Conservation (phyloP, 495 filamentous ascomycete species). For the Evernia prunastri region DNA sequence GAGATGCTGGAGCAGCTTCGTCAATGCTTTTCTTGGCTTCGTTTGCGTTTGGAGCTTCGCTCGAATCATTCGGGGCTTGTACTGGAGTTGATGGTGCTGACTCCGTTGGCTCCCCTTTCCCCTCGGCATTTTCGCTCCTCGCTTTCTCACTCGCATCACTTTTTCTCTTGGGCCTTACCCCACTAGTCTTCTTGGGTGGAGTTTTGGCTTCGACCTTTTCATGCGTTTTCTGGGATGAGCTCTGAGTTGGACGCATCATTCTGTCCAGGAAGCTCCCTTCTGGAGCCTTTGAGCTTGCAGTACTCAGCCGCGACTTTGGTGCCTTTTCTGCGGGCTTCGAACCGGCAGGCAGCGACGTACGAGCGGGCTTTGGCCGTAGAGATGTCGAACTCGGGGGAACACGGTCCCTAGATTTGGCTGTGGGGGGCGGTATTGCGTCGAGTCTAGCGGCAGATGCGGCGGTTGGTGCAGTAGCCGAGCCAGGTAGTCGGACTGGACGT, state of each 20-base stretch:
- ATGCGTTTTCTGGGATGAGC: conserved; percentile 67
- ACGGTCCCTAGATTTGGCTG: conserved; percentile 1
- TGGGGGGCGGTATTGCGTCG: conserved; percentile 32
- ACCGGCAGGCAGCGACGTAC: conserved; percentile 36
- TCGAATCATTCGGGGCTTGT: conserved; percentile 14
- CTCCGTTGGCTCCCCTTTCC: conserved; percentile 14
- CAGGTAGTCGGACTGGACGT: conserved; percentile 52
- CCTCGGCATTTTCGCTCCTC: conserved; percentile 19
- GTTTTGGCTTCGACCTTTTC: conserved; percentile 56
- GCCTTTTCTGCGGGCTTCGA: conserved; percentile 35
- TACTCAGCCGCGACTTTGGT: conserved; percentile 37
- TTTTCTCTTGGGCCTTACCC: conserved; percentile 20
- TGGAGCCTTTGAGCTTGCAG: conserved; percentile 39
- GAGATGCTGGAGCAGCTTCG: not conserved
- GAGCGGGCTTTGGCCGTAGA: conserved; percentile 37
- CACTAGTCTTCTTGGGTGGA: conserved; percentile 30
- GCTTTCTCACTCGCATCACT: conserved; percentile 23
- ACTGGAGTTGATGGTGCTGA: conserved; percentile 7
- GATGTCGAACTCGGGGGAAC: conserved; percentile 17
- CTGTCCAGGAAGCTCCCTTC: conserved; percentile 77
- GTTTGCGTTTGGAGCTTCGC: conserved; percentile 15
- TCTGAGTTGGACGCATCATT: conserved; percentile 88
- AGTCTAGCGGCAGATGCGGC: conserved; percentile 53
- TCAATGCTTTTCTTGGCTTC: not conserved
- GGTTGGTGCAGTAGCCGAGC: conserved; percentile 57